Base-by-base conservation (phyloP, 768 basidiomycete species). In the Tricholoma sp. region DNA sequence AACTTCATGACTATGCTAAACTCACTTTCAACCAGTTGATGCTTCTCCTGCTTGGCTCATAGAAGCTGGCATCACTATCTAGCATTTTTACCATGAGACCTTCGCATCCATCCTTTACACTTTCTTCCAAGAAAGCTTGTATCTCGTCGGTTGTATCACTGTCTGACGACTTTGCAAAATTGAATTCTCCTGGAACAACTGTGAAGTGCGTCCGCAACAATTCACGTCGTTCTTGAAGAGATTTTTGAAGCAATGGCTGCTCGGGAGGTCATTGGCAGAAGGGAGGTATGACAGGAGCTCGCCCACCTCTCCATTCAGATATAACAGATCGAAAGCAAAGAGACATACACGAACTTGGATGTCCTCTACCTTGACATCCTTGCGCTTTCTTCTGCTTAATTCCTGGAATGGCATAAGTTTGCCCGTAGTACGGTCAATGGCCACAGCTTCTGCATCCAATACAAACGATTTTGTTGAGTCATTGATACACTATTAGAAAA, bases 81-180 rank as follows among this genome's bases (percentile, higher is more conserved):
- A 99, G 75, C 94, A 97, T 96, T 76, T 99, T 99, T 57, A 99
- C 93, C 97, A 99, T 99, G 47, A 99, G 81, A 9, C 97, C 97
- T 70, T 99, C 97, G 68, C 97, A 98, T 1, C 96, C 94, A 67
- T 98, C 97, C 68, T 94, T 98, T 62, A 99, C 92, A 69, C 91
- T 94, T 61, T 94, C 91, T 67, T 98, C 96, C 8, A 99, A 75
- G 79, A 99, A 98, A 1, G 80, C 68, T 66, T 97, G 94, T 48
- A 99, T 98, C 65, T 97, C 95, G 20, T 99, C 97, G 4, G 84
- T 88, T 7, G 88, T 90, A 57, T 93, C 86, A 13, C 87, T 79
- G 65, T 99, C 96, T 1, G 91, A 91, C 3, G 89, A 87, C 65
- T 88, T 93, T 10, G 97, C 97, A 68, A 95, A 98, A 42, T 82